Evolutionary conservation across 306 rosid genomes (phyloP).

Genomic region (Quercus rubra): DNA sequence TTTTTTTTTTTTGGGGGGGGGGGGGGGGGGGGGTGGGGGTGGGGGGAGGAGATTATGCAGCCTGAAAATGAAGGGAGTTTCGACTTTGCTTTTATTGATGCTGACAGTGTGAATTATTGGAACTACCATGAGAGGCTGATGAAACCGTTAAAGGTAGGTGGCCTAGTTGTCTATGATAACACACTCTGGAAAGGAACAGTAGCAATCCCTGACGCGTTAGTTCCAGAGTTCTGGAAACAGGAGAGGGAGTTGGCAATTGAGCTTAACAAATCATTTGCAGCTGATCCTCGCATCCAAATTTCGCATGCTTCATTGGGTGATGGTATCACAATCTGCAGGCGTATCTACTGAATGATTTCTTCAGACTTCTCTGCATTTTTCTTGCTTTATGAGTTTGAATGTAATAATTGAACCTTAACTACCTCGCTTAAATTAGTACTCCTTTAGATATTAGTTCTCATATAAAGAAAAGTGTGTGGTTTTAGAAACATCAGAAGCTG

Average conservation of each 20-base stretch:
- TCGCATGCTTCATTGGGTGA: slow-evolving; percentile 48
- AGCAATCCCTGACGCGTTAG: slow-evolving; percentile 29
- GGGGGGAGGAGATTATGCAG: slow-evolving; percentile 15
- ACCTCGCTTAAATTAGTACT: too few species aligned
- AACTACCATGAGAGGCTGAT: slow-evolving; percentile 54
- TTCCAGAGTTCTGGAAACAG: slow-evolving; percentile 15
- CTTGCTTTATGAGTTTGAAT: too few species aligned
- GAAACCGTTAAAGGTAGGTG: slow-evolving; percentile 48
- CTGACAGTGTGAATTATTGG: slow-evolving; percentile 50
- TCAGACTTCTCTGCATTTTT: too few species aligned
- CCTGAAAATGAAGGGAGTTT: slow-evolving; percentile 40
- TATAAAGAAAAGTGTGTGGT: too few species aligned
- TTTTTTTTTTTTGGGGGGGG: too few species aligned
- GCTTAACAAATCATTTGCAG: slow-evolving; percentile 38
- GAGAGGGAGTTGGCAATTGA: slow-evolving; percentile 16
- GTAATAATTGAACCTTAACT: too few species aligned
- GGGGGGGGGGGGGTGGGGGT: too few species aligned
- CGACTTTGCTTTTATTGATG: slow-evolving; percentile 55
- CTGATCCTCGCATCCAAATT: slow-evolving; percentile 39
- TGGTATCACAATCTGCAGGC: slow-evolving; percentile 51
- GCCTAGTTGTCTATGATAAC: slow-evolving; percentile 49
- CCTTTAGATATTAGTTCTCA: too few species aligned
- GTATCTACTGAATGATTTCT: slow-evolving; percentile 15
- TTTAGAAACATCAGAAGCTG: too few species aligned
- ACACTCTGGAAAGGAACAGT: slow-evolving; percentile 61